Percentiles rank a stretch among this genome's conserved stretches.
Conservation (phyloP, 2,329 filamentous ascomycete genomes). For the Pezicula radicicola region DNA sequence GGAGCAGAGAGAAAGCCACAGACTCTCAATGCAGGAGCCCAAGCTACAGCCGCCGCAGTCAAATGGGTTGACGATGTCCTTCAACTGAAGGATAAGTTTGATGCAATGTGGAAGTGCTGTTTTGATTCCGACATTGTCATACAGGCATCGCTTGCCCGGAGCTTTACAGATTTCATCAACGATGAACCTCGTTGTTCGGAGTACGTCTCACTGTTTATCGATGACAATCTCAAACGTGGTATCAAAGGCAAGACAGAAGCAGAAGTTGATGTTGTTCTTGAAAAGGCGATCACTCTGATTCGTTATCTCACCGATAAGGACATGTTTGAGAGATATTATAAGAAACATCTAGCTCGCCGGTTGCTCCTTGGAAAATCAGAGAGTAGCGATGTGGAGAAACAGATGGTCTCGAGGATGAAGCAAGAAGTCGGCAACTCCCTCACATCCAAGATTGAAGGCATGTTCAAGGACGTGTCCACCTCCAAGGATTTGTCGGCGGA, state of each 20-base stretch:
- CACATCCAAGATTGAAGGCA: conserved; percentile 88
- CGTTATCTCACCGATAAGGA: conserved; percentile 91
- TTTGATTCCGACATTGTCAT: conserved; percentile 75
- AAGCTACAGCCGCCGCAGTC: conserved; percentile 82
- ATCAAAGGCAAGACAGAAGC: conserved; percentile 89
- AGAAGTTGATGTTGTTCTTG: conserved; percentile 79
- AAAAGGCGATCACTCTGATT: conserved; percentile 85
- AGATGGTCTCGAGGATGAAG: conserved; percentile 97
- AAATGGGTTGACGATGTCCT: conserved; percentile 95
- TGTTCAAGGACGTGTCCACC: conserved; percentile 95
- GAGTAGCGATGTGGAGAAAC: conserved; percentile 88
- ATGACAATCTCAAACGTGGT: conserved; percentile 92
- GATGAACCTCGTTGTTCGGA: conserved; percentile 82
- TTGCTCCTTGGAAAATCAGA: conserved; percentile 86
- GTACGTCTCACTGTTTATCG: conserved; percentile 93
- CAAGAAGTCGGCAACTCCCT: conserved; percentile 93
- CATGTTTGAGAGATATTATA: conserved; percentile 95
- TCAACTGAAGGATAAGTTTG: conserved; percentile 83
- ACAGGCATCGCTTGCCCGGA: conserved; percentile 79
- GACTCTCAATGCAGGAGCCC: conserved; percentile 58
- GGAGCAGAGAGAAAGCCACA: conserved; percentile 46
- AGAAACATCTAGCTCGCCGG: conserved; percentile 88
- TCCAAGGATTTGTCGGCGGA: conserved; percentile 78
- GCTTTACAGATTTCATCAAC: conserved; percentile 93
- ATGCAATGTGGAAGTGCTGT: conserved; percentile 69